Conservation (phyloP, 495 filamentous ascomycete genomes). For the Thermothielavioides terrestris region DNA sequence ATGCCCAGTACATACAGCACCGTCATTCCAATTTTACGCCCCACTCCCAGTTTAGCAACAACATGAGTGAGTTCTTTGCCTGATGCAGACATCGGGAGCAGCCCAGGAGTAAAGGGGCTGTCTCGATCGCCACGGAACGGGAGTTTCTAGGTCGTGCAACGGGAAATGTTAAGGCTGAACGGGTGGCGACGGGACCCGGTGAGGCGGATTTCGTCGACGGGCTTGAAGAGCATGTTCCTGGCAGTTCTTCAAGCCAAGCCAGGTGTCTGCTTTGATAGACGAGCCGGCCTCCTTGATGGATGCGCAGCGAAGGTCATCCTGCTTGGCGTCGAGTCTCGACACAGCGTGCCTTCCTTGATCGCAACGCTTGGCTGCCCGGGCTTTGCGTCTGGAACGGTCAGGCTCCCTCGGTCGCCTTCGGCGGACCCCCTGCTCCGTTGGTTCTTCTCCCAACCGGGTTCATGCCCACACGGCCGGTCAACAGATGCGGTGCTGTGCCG, state of each 20-base stretch:
- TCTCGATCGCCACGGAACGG: too few species aligned
- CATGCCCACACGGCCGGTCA: too few species aligned
- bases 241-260: not conserved
- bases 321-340: conserved; percentile 13
- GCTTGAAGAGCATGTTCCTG: too few species aligned
- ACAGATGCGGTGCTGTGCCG: too few species aligned
- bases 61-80: too few species aligned
- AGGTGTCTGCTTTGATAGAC: conserved; percentile 9
- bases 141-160: too few species aligned
- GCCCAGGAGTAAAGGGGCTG: too few species aligned
- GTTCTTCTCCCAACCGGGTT: not conserved
- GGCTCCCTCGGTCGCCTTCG: not conserved
- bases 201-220: too few species aligned
- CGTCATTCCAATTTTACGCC: conserved; percentile 49
- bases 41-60: conserved; percentile 73
- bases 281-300: not conserved
- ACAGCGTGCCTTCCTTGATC: not conserved
- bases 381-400: not conserved
- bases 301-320: conserved; percentile 7
- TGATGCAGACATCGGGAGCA: too few species aligned
- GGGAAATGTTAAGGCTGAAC: too few species aligned
- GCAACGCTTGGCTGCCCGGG: conserved; percentile 3
- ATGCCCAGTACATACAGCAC: conserved; percentile 52
- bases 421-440: not conserved
- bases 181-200: too few species aligned